These are phyloP conservation scores for Heteromeles arbutifolia DNA, from an alignment of 306 rosid species.

Conservation along the genomic window DNA sequence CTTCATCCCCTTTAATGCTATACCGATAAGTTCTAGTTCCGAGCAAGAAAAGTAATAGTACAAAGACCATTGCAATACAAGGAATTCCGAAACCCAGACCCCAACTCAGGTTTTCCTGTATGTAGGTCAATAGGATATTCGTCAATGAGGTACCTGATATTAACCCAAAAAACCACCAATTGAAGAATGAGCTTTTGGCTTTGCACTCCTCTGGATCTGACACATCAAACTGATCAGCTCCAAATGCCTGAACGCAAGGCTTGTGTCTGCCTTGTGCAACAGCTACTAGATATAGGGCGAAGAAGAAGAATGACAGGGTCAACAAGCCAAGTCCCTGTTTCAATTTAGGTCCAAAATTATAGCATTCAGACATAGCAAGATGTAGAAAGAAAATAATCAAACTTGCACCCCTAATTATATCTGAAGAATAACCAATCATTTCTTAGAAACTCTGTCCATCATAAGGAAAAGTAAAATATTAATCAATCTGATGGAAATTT, in stretches of 20 bases:
- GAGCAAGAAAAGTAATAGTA: conserved; percentile 17
- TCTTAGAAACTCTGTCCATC: not conserved
- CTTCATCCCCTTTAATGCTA: conserved; percentile 2
- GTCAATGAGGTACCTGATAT: conserved; percentile 31
- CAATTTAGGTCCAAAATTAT: not conserved
- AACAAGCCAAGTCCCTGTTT: conserved; percentile 56
- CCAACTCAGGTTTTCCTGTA: conserved; percentile 44
- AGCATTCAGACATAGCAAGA: not conserved
- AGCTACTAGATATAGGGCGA: conserved; percentile 56
- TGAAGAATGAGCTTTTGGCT: conserved; percentile 75
- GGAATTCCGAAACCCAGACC: conserved; percentile 32
- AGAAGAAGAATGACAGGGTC: conserved; percentile 57
- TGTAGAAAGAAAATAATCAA: not conserved
- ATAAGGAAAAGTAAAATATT: not conserved
- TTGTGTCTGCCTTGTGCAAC: conserved; percentile 66
- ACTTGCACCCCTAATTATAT: not conserved
- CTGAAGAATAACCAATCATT: not conserved
- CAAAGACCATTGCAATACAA: conserved; percentile 18
- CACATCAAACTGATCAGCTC: conserved; percentile 72
- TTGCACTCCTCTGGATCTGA: conserved; percentile 47
- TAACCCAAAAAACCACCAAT: conserved; percentile 72
- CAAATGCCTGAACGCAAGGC: conserved; percentile 81
- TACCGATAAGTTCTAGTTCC: conserved; percentile 30
- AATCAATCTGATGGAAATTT: not conserved
- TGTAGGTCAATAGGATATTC: conserved; percentile 24